Evolutionary conservation across 2,329 filamentous ascomycete genomes (phyloP), one percentile per base, ranked within the genome.

Genomic region (Hymenoscyphus fraxineus): DNA sequence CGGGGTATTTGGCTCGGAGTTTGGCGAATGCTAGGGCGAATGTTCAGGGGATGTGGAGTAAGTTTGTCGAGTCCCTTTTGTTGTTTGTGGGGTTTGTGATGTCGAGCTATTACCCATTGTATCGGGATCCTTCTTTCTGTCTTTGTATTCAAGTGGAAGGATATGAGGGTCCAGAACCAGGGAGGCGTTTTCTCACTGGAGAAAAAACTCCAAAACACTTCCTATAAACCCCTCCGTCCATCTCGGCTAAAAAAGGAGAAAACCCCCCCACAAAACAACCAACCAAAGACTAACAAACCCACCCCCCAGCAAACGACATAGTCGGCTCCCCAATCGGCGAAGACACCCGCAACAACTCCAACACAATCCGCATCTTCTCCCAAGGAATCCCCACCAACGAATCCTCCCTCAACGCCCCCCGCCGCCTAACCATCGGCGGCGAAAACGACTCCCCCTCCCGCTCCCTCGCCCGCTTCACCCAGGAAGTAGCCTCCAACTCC

Each of bases 381-480:
- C 68, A 70, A 74, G 81, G 80, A 32, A 78, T 78, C 22, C 54
- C 54, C 54, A 32, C 54, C 27, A 57, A 57, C 54, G 32, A 31
- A n/a, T 57, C 77, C 59, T 73, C 74, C 3, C 66, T 76, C 3
- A 70, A 69, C 65, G 74, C 78, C 35, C 74, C 78, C 32, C 69
- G 73, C 22, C 76, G 80, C 13, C 76, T 83, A 10, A 76, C 68
- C n/a, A 77, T 81, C 65, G 81, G 80, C 60, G 80, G 79, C 35
- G 83, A 85, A 69, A 85, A 84, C 69, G 83, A 86, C 72, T 80
- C 79, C 2, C 83, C 83, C 0, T 80, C 83, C 0, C 77, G 83
- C 39, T 80, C 85, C 67, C 78, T 87, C 0, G 84, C 81, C 2
- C 80, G 84, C 0, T 83, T 84, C 72, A 79, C 83, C 41, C 79